Conservation (phyloP, 352 stramenopile genomes). For the Phytophthora pistaciae region DNA sequence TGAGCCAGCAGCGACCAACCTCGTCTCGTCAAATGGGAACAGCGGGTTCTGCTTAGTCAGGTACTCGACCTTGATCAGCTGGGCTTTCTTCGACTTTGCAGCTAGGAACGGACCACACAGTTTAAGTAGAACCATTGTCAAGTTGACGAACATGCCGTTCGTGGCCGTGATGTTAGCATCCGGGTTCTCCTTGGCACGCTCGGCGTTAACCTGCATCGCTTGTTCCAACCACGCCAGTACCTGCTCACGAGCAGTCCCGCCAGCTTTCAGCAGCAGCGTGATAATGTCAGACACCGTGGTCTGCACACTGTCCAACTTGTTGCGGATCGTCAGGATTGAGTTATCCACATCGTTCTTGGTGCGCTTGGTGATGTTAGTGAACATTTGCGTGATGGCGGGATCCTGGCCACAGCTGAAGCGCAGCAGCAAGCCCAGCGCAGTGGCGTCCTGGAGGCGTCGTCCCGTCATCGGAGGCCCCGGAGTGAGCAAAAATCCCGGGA, state of each 20-base stretch:
- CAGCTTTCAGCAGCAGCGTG: constrained; percentile 75
- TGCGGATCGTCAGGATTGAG: constrained; percentile 69
- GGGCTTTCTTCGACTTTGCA: constrained; percentile 78
- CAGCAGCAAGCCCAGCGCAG: constrained; percentile 77
- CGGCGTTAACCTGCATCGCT: constrained; percentile 75
- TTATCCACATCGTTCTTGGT: constrained; percentile 85
- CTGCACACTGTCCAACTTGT: constrained; percentile 77
- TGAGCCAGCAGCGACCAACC: constrained; percentile 43
- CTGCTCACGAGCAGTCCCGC: constrained; percentile 59
- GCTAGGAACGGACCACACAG: constrained; percentile 86
- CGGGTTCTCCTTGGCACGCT: constrained; percentile 84
- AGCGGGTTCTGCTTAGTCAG: constrained; percentile 56
- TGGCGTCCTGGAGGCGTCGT: constrained; percentile 79
- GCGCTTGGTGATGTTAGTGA: constrained; percentile 86
- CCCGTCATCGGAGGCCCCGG: constrained; percentile 65
- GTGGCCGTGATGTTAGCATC: constrained; percentile 70
- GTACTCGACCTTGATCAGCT: constrained; percentile 76
- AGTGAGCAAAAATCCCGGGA: constrained; percentile 78
- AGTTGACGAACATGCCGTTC: constrained; percentile 84
- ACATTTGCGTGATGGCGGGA: constrained; percentile 82
- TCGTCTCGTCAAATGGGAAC: constrained; percentile 76
- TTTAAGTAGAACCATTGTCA: constrained; percentile 79
- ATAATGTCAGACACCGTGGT: constrained; percentile 69
- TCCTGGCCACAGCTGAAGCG: constrained; percentile 81
- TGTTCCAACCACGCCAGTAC: constrained; percentile 84